These are phyloP conservation scores for Aspergillus nidulans DNA, from an alignment of 495 filamentous ascomycete genomes.

Conservation along the genomic window DNA sequence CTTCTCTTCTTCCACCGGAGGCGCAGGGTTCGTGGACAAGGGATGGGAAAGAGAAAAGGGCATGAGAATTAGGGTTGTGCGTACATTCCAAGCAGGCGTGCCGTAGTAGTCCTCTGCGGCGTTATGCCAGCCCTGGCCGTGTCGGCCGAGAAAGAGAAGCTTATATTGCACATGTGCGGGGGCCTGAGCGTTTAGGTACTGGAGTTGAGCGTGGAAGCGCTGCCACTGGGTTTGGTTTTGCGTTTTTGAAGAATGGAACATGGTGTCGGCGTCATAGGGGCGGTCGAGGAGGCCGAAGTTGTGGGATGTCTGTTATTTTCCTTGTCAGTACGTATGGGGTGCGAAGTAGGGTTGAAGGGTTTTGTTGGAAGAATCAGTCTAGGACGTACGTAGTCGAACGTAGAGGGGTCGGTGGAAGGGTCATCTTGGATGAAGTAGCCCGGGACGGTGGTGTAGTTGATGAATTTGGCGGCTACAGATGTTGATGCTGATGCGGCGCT, in stretches of 20 bases:
- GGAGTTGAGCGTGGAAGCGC: slow-evolving; percentile 56
- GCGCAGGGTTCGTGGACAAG: neutral
- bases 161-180: slow-evolving; percentile 54
- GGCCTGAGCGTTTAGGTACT: slow-evolving; percentile 48
- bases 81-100: slow-evolving; percentile 62
- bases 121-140: slow-evolving; percentile 70
- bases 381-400: slow-evolving; percentile 62
- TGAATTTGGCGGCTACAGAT: slow-evolving; percentile 18
- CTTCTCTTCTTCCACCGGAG: neutral
- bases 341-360: neutral
- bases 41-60: neutral
- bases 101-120: slow-evolving; percentile 62
- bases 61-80: slow-evolving; percentile 16
- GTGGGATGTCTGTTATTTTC: slow-evolving; percentile 41
- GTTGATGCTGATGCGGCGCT: slow-evolving; percentile 20
- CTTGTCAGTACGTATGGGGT: no score
- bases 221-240: slow-evolving; percentile 59
- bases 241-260: slow-evolving; percentile 20
- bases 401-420: slow-evolving; percentile 52
- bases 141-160: slow-evolving; percentile 64
- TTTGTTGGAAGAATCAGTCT: no score
- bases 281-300: slow-evolving; percentile 67
- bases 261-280: slow-evolving; percentile 47
- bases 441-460: slow-evolving; percentile 60
- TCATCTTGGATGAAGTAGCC: slow-evolving; percentile 73